A percentile compares a stretch with the other conserved stretches of the same genome.
phyloP scores from a whole-genome alignment of 2,329 filamentous ascomycete species.

The Ophiocordyceps australis region DNA sequence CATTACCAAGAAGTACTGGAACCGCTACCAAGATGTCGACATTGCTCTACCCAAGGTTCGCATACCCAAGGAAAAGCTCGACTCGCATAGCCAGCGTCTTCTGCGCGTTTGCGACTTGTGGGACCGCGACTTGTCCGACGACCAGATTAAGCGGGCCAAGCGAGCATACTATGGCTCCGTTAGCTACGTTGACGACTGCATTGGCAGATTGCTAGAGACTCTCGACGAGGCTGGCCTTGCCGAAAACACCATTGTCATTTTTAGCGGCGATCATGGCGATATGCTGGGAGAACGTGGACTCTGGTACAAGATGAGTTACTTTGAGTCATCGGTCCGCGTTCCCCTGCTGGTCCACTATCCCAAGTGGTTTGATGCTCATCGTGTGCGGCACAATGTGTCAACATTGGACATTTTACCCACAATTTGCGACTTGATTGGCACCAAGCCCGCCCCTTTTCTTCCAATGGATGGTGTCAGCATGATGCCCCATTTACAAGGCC shows the following conservation, averaged over 20 bases:
- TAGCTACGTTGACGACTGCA: constrained; percentile 85
- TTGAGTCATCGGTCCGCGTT: constrained; percentile 77
- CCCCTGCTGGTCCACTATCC: constrained; percentile 76
- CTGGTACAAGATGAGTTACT: constrained; percentile 98
- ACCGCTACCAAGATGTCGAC: constrained; percentile 74
- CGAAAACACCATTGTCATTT: constrained; percentile 79
- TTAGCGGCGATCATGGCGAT: constrained; percentile 86
- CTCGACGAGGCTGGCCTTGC: constrained; percentile 64
- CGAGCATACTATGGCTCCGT: constrained; percentile 86
- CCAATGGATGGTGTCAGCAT: constrained; percentile 76
- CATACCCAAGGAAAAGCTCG: constrained; percentile 66
- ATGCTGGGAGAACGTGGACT: constrained; percentile 87
- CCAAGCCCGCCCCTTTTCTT: constrained; percentile 48
- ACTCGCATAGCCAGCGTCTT: constrained; percentile 73
- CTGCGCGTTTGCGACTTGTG: constrained; percentile 76
- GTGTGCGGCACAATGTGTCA: constrained; percentile 69
- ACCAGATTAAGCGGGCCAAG: constrained; percentile 70
- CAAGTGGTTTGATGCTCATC: constrained; percentile 53
- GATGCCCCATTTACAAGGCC: constrained; percentile 53
- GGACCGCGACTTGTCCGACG: constrained; percentile 66
- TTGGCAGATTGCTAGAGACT: constrained; percentile 63
- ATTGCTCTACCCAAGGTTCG: constrained; percentile 66
- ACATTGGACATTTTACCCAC: constrained; percentile 84
- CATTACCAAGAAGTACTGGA: constrained; percentile 88
- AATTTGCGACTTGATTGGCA: constrained; percentile 65